phyloP scores from a whole-genome alignment of 2,329 filamentous ascomycete species.

The Penicillium sp. region DNA sequence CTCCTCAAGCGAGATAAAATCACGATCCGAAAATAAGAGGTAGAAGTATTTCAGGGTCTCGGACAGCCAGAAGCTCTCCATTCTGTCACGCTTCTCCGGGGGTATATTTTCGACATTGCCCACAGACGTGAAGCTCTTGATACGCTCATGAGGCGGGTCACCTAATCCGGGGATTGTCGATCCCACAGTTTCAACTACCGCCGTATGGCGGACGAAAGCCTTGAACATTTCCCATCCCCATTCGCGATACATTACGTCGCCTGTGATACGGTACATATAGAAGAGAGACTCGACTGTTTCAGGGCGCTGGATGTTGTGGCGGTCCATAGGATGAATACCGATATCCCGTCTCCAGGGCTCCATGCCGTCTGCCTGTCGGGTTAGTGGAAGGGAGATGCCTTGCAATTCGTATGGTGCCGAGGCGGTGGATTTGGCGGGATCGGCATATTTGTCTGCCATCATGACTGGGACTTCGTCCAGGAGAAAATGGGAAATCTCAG shows the following conservation, averaged over 20 bases:
- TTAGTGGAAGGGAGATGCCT: constrained; percentile 37
- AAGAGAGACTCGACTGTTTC: constrained; percentile 96
- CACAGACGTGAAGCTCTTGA: constrained; percentile 75
- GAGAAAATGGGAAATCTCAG: constrained; percentile 91
- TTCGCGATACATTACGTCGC: constrained; percentile 81
- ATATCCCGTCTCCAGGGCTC: constrained; percentile 73
- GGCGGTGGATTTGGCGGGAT: constrained; percentile 35
- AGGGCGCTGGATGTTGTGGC: constrained; percentile 90
- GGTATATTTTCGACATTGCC: constrained; percentile 72
- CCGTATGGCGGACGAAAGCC: constrained; percentile 81
- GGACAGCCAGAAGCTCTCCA: constrained; percentile 99
- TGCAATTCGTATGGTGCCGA: constrained; percentile 35
- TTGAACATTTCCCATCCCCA: constrained; percentile 99
- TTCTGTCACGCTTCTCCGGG: constrained; percentile 74
- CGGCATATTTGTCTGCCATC: constrained; percentile 40
- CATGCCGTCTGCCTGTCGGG: constrained; percentile 26
- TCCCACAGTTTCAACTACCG: constrained; percentile 65
- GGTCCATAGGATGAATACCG: constrained; percentile 75
- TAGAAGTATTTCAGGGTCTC: constrained; percentile 99
- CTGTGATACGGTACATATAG: constrained; percentile 98
- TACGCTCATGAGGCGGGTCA: constrained; percentile 19
- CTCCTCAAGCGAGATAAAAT: constrained; percentile 79
- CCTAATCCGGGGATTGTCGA: constrained; percentile 8
- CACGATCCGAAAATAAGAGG: constrained; percentile 81
- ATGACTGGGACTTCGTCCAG: constrained; percentile 66